Evolutionary conservation across 108 stramenopile genomes (phyloP), one percentile per base, ranked within the genome.

Genomic region (Cyclotella cryptica): DNA sequence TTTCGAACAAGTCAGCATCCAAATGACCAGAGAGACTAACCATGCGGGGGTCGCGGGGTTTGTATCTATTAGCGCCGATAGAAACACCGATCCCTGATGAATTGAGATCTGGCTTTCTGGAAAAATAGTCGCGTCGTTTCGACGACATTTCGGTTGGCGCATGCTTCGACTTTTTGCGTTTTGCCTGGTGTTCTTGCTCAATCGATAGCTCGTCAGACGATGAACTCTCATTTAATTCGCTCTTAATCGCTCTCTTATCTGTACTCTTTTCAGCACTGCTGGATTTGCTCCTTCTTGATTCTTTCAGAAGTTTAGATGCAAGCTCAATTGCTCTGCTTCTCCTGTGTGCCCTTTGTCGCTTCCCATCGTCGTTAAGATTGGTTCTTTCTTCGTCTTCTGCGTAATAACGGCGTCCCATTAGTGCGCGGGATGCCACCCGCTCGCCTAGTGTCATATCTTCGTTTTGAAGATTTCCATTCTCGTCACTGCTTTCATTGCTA

Each of bases 111-210:
- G 81, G 84, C 49, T 85, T 80, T 3, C 91, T 74, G 2, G 78
- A 66, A 58, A 81, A 93, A 69, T 86, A 93, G 40, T 89, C 95
- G 2, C 74, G 62, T 21, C 96, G 85, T 68, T 85, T 87, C 8
- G 92, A 93, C 18, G 96, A 96, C 47, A 85, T 90, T 87, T 92
- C 90, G 3, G 93, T 90, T 0, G 93, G 96, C 53, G 90, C 88
- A 74, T 92, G 89, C 67, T 89, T 90, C 14, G 87, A 89, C 64
- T 84, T 89, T 71, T 75, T 78, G 27, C 64, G 52, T 66, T 82
- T 82, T 22, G 44, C 46, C 30, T 19, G 43, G 39, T 26, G 39
- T 57, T 43, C 27, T 30, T 66, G 5, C 0, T 13, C 44, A 7
- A 4, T 10, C 11, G 17, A 22, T 41, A 24, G n/a, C 42, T 62